Base-by-base conservation (phyloP, 208 protist genomes). In the Acanthamoeba healyi region DNA sequence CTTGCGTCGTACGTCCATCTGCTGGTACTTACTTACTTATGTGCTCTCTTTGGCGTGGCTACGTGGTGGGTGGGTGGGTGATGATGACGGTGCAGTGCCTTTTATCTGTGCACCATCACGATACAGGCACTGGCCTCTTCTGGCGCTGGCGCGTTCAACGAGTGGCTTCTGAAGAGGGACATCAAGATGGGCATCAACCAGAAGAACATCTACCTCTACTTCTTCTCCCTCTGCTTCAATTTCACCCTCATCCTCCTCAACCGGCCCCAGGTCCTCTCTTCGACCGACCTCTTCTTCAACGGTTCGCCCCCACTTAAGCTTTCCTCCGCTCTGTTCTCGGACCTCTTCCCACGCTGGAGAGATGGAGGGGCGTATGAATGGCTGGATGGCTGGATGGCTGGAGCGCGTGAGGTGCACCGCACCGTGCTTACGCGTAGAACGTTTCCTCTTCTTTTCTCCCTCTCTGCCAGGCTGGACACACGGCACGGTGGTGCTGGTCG, bases 141-240 rank as follows among this genome's bases (percentile, higher is more conserved):
- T 22, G 46, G 46, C 2, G 84, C 54, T 29, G 84, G 84, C n/a
- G 84, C 56, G 7, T 91, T 54, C 84, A 91, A 91, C 42, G 84
- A 91, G 54, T 63, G 32, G 56, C 54, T 70, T 10, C 40, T 91
- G n/a, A 91, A 91, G 36, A 91, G 40, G 84, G 84, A 91, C 61
- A 91, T 91, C 38, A 91, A 63, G 34, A 63, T 91, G 61, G 84
- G 56, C 49, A 91, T 91, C 51, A 91, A 91, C 32, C 49, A 46
- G 51, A 63, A 91, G 84, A 91, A 91, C 40, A 72, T 49, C 38
- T 91, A 91, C 54, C 49, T 91, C 36, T 91, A 91, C 42, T 46
- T 91, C 56, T 91, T 91, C 54, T 72, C 84, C 34, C 22, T 91
- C 15, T 74, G 34, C 51, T 70, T 91, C 84, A 91, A 91, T 29